Conservation (phyloP, 192 early-diverging fungal species). For the Linnemannia elongata region DNA sequence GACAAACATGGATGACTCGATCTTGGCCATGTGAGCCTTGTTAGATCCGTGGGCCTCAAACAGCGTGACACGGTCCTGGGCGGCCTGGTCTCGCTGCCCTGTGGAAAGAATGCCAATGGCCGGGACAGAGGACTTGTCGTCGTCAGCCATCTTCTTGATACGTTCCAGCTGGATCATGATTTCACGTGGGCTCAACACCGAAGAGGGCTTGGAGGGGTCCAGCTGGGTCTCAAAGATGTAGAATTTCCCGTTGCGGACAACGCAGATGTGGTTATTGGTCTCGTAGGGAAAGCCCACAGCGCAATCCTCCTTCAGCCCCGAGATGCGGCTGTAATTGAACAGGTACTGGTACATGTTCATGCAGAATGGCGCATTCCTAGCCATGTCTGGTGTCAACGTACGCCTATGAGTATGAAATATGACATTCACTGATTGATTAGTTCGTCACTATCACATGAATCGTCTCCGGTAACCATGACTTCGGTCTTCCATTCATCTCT, state of each 20-base stretch:
- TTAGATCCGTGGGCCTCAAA: conserved; percentile 72
- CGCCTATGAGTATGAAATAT: conserved; percentile 70
- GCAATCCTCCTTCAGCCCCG: conserved; percentile 74
- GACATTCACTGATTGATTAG: conserved; percentile 28
- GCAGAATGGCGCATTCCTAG: conserved; percentile 77
- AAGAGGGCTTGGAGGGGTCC: conserved; percentile 50
- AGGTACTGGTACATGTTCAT: conserved; percentile 89
- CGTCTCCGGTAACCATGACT: background rate
- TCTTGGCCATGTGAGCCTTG: conserved; percentile 68
- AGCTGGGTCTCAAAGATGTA: conserved; percentile 74
- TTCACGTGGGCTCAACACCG: conserved; percentile 47
- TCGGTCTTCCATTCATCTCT: background rate
- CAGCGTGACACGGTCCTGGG: conserved; percentile 69
- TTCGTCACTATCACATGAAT: background rate
- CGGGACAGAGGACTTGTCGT: conserved; percentile 59
- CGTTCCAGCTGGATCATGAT: conserved; percentile 73
- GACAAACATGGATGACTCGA: conserved; percentile 84
- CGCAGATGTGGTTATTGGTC: conserved; percentile 79
- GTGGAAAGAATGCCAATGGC: conserved; percentile 72
- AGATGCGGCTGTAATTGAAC: conserved; percentile 86
- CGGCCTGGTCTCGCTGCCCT: conserved; percentile 66
- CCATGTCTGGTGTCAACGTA: conserved; percentile 77
- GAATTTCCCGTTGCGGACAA: conserved; percentile 84
- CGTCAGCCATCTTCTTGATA: conserved; percentile 74
- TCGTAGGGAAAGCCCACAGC: conserved; percentile 71